These are phyloP conservation scores for Glycine soja DNA, from an alignment of 306 rosid genomes.

Conservation along the genomic window DNA sequence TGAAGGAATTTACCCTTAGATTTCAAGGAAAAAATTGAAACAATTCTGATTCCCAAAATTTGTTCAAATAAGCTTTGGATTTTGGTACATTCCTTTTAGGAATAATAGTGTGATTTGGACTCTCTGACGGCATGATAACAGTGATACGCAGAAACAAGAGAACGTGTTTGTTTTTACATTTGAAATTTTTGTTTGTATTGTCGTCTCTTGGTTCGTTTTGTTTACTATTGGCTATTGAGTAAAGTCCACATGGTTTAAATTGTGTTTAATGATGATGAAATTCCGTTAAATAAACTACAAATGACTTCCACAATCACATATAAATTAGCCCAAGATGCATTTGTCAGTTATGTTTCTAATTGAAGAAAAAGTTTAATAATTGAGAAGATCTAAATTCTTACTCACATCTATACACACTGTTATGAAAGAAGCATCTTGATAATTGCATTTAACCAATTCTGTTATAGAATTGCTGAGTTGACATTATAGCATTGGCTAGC, in stretches of 20 bases:
- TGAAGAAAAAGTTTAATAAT: no score
- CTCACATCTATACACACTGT: no score
- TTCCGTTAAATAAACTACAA: neutral
- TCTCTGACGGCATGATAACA: neutral
- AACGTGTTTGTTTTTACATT: neutral
- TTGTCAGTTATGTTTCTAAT: no score
- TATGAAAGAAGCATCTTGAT: no score
- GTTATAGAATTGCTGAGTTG: no score
- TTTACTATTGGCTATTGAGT: neutral
- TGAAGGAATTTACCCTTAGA: constrained; percentile 59
- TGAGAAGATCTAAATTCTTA: no score
- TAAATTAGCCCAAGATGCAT: no score
- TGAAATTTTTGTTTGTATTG: neutral
- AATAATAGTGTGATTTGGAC: neutral
- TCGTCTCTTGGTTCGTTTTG: neutral
- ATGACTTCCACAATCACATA: neutral
- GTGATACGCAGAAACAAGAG: neutral
- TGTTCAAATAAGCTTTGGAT: constrained; percentile 21
- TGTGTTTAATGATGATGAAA: neutral
- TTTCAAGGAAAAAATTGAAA: constrained; percentile 51
- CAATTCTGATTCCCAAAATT: neutral
- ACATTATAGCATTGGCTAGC: no score
- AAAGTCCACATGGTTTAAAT: neutral
- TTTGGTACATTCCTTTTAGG: constrained; percentile 32
- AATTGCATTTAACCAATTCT: no score